Evolutionary conservation across 139 green algal species (phyloP), one percentile per base, ranked within the genome.

Genomic region (Desmodesmus armatus): DNA sequence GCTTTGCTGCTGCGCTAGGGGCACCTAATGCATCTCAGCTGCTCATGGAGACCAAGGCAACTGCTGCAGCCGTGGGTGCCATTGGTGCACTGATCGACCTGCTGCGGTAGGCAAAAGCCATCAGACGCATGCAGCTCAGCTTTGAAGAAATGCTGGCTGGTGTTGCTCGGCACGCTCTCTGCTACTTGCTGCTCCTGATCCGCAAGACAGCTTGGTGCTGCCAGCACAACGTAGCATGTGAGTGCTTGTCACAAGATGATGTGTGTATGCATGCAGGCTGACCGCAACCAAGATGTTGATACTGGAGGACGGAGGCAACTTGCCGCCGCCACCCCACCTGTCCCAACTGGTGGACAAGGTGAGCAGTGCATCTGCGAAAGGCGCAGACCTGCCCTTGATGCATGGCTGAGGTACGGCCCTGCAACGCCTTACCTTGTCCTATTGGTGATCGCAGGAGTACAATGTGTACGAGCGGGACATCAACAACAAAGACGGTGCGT

Each of bases 51-150:
- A 87, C 84, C 51, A 95, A 95, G 78, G 85, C 89, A 19, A 89
- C 82, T 2, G 83, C 89, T 1, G 87, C 90, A 3, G 80, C 89
- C 35, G 51, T 90, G 47, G 92, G 90, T 3, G 93, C 77, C 21
- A 67, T 96, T 3, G 88, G 90, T 27, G 90, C 89, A 17, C 87
- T 96, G 13, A 66, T 94, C 1, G 73, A 87, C 25, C 87, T 96
- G 43, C 69, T 96, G 55, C 84, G 85, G 53, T 77, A 79, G 25
- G 79, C n/a, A n/a, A n/a, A n/a, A n/a, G n/a, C n/a, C n/a, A n/a
- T n/a, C n/a, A n/a, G n/a, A n/a, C n/a, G n/a, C n/a, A n/a, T n/a
- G n/a, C n/a, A n/a, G n/a, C n/a, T n/a, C n/a, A n/a, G n/a, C n/a
- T n/a, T n/a, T n/a, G n/a, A n/a, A n/a, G n/a, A n/a, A n/a, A n/a